These are phyloP conservation scores for Macrolepiota fuliginosa DNA, from an alignment of 768 basidiomycete species.

Conservation along the genomic window DNA sequence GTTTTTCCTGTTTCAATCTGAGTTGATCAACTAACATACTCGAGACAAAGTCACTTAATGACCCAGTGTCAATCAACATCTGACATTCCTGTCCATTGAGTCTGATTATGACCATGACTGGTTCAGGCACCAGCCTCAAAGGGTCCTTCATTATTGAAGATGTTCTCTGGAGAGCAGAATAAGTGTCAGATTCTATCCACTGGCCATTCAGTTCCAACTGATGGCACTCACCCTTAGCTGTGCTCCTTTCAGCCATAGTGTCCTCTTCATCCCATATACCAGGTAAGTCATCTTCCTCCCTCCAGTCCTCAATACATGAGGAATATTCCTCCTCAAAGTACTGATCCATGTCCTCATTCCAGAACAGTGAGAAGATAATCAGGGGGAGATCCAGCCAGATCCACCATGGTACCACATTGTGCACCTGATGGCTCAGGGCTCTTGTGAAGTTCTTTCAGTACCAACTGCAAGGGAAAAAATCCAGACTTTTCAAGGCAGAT, in stretches of 20 bases:
- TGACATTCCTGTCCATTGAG: constrained; percentile 31
- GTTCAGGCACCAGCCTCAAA: constrained; percentile 3
- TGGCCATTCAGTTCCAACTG: background rate
- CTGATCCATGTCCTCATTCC: background rate
- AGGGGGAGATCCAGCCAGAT: background rate
- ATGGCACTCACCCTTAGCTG: background rate
- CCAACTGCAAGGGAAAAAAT: background rate
- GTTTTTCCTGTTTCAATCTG: constrained; percentile 17
- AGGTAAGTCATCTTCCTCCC: no score
- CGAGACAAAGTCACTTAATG: constrained; percentile 40
- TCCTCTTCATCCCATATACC: background rate
- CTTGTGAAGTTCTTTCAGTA: background rate
- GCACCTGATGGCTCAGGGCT: background rate
- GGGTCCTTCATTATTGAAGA: background rate
- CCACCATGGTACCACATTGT: background rate
- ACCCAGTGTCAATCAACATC: constrained; percentile 37
- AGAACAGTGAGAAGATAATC: background rate
- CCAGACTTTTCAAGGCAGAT: background rate
- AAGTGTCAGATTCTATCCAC: background rate
- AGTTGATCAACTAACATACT: constrained; percentile 35
- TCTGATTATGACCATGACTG: constrained; percentile 26
- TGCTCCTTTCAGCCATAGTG: background rate
- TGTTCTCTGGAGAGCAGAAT: background rate
- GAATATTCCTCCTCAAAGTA: no score
- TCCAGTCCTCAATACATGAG: no score